phyloP scores from a whole-genome alignment of 192 early-diverging fungal genomes.

The Linnemannia exigua region DNA sequence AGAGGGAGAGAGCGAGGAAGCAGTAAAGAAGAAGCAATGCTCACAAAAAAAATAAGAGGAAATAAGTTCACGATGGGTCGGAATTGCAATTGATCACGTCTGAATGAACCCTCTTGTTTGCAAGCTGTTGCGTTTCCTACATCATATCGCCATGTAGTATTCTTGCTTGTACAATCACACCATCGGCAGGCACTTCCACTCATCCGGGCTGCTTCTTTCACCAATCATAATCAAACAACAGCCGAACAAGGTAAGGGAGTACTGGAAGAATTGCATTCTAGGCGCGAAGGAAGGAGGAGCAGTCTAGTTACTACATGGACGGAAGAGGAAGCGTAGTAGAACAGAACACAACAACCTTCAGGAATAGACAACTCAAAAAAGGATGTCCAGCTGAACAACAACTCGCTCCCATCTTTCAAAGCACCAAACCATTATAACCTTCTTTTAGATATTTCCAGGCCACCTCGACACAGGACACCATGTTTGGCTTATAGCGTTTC shows the following conservation, averaged over 20 bases:
- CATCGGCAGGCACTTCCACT: neutral
- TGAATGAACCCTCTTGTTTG: neutral
- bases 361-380: too few species aligned
- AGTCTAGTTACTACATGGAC: too few species aligned
- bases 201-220: neutral
- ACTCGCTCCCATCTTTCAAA: too few species aligned
- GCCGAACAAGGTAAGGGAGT: neutral
- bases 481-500: too few species aligned
- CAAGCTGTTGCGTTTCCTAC: neutral
- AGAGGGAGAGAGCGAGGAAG: neutral
- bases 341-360: neutral
- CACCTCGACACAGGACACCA: too few species aligned
- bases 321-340: neutral
- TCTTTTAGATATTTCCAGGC: too few species aligned
- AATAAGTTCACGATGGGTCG: neutral
- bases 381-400: too few species aligned
- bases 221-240: neutral
- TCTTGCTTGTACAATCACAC: neutral
- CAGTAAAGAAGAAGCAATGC: neutral
- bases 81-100: neutral
- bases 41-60: neutral
- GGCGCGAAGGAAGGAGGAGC: neutral
- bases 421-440: too few species aligned
- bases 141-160: too few species aligned
- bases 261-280: neutral